A percentile compares a stretch with the other conserved stretches of the same genome.
phyloP scores from a whole-genome alignment of 306 rosid species.

The Nissolia schottii region DNA sequence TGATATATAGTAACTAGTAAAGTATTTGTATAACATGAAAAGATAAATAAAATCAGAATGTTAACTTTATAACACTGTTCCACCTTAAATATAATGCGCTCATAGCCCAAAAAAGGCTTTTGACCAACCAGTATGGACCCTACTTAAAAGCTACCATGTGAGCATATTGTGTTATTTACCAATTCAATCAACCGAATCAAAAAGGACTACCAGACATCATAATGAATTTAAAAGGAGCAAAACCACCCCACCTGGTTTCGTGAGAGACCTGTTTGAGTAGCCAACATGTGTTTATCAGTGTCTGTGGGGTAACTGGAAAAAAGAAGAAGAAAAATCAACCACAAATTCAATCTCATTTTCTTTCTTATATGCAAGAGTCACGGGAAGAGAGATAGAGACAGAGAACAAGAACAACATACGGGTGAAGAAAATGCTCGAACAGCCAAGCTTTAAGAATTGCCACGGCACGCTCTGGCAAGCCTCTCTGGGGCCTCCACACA shows the following conservation, averaged over 20 bases:
- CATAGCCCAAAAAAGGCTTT: neutral
- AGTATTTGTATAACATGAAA: neutral
- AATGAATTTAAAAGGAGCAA: slow-evolving; percentile 17
- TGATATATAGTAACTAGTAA: no score
- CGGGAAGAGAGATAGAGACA: neutral
- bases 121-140: neutral
- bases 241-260: slow-evolving; percentile 87
- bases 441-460: slow-evolving; percentile 92
- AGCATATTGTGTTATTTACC: neutral
- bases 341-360: neutral
- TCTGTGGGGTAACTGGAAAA: slow-evolving; percentile 89
- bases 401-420: slow-evolving; percentile 46
- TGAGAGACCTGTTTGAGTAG: slow-evolving; percentile 90
- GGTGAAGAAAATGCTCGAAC: slow-evolving; percentile 97
- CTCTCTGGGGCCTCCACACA: slow-evolving; percentile 92
- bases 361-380: neutral
- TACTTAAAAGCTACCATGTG: neutral
- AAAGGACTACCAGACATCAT: slow-evolving; percentile 2
- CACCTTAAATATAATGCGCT: neutral
- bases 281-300: slow-evolving; percentile 93
- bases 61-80: neutral
- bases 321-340: neutral
- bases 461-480: slow-evolving; percentile 84
- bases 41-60: neutral
- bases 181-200: slow-evolving; percentile 12